These are phyloP conservation scores for Pseudopyricularia javanii DNA, from an alignment of 2,329 filamentous ascomycete genomes.

Conservation along the genomic window DNA sequence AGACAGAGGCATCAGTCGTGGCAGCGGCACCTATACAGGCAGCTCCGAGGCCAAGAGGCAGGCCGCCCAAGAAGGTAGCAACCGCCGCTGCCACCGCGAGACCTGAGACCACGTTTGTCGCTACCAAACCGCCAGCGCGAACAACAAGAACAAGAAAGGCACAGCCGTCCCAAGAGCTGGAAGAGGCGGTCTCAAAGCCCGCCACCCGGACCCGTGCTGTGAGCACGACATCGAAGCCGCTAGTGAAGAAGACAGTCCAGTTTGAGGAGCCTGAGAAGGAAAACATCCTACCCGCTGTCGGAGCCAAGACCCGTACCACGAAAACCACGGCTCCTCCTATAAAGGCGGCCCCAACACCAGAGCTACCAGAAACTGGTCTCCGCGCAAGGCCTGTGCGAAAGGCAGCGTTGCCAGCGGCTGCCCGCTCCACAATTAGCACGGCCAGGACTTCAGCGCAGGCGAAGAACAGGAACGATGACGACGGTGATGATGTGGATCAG, in stretches of 20 bases:
- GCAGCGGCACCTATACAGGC: not conserved
- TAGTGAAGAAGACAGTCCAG: constrained; percentile 47
- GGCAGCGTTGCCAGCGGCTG: constrained; percentile 3
- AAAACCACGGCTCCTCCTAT: constrained; percentile 10
- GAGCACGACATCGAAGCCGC: constrained; percentile 25
- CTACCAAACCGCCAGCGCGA: constrained; percentile 8
- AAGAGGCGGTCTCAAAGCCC: constrained; percentile 18
- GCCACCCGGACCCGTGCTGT: constrained; percentile 23
- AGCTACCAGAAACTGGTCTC: constrained; percentile 18
- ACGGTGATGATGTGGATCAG: too few relatives aligned
- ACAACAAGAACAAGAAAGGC: constrained; percentile 15
- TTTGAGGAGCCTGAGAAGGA: constrained; percentile 56
- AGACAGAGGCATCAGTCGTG: constrained; percentile 6
- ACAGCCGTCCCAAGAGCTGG: not conserved
- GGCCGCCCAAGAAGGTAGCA: constrained; percentile 18
- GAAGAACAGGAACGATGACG: constrained; percentile 19
- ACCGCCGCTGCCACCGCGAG: constrained; percentile 7
- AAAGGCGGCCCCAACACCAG: constrained; percentile 1
- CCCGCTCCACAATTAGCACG: constrained; percentile 4
- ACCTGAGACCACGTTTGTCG: constrained; percentile 9
- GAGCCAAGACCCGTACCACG: constrained; percentile 18
- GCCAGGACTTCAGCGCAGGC: constrained; percentile 14
- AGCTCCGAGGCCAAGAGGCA: constrained; percentile 11
- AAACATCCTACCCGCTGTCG: constrained; percentile 33
- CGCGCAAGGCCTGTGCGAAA: constrained; percentile 13